Conservation (phyloP, 2,329 filamentous ascomycete species). For the Aspergillus carbonarius region DNA sequence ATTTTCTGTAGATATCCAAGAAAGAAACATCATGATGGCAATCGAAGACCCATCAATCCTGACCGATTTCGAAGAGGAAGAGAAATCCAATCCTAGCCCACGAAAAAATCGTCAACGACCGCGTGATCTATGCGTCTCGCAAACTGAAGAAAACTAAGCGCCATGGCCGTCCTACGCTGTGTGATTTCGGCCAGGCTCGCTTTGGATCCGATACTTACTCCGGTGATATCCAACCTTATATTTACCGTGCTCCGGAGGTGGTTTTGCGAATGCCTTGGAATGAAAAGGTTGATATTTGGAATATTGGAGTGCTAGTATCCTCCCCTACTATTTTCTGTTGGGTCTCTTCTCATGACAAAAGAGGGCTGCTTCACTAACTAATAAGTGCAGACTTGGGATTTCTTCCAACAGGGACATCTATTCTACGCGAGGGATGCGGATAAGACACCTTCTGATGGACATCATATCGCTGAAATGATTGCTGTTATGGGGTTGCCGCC, state of each 20-base stretch:
- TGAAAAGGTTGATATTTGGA: background rate
- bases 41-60: constrained; percentile 8
- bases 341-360: background rate
- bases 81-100: constrained; percentile 19
- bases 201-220: constrained; percentile 10
- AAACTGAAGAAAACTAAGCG: constrained; percentile 22
- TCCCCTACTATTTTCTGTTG: background rate
- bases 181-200: constrained; percentile 29
- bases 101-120: constrained; percentile 22
- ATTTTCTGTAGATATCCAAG: constrained; percentile 2
- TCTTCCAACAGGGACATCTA: background rate
- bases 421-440: background rate
- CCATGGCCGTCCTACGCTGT: constrained; percentile 26
- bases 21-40: constrained; percentile 5
- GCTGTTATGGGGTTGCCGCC: background rate
- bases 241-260: background rate
- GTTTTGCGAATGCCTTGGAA: background rate
- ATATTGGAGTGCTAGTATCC: background rate
- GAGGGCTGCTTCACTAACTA: no score
- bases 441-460: background rate
- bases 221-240: constrained; percentile 21
- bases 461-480: background rate
- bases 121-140: constrained; percentile 26
- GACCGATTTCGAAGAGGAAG: constrained; percentile 2
- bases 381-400: background rate